Evolutionary conservation across 306 rosid species (phyloP), one percentile per base, ranked within the genome.

Genomic region (Prunus davidiana): DNA sequence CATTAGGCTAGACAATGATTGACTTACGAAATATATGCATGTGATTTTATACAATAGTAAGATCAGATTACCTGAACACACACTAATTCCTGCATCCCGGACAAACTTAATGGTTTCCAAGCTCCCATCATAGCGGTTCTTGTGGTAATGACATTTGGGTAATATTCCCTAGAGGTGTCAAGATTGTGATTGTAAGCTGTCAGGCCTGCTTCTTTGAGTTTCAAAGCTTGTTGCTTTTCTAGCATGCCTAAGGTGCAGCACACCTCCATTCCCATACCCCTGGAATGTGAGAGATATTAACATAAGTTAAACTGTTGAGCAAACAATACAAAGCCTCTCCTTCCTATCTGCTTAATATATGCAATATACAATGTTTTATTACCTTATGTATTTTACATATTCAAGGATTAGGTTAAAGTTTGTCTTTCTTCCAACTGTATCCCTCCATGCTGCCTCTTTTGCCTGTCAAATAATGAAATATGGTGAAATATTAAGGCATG

Each of bases 391-490:
- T 84, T 84, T 90, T 41, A 95, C 93, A 64, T 90, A 92, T 80
- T 92, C 96, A 77, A 95, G 95, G 76, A 95, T 90, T 80, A 89
- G 88, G 43, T 85, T 92, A 88, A 95, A 95, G 86, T 95, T 95
- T 68, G 97, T 89, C 82, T 95, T 95, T 82, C 97, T 90, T 78
- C 97, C 97, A 5, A 88, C 50, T 1, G 97, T 95, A 72, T 95
- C 98, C 84, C 98, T 92, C 98, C 98, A 95, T 11, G 98, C 98
- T 71, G 97, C 98, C 80, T 95, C 97, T 82, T 92, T 95, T 61
- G 98, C 98, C 98, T 95, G 78, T 54, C 80, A 81, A 86, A 69
- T 34, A 55, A 81, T 61, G 79, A 61, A 70, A 10, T 34, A 71
- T 73, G 30, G 49, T 32, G 52, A 55, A 70, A 65, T 16, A 41